Evolutionary conservation across 768 basidiomycete genomes (phyloP).

Genomic region (Amanita polypyramis): DNA sequence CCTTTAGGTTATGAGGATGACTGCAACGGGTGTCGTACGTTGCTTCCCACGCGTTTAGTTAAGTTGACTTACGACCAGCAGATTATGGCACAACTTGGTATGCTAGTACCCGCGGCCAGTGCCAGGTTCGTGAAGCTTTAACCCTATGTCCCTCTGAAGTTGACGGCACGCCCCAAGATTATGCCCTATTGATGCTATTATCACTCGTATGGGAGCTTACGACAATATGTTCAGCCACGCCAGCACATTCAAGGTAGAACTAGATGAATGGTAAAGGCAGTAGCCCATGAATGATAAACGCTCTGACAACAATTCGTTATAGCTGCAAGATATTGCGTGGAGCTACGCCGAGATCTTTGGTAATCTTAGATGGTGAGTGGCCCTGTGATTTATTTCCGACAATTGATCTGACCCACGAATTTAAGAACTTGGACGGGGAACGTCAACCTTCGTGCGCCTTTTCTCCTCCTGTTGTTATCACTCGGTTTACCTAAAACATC

Average conservation of each 20-base stretch:
- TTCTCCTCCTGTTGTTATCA: neutral
- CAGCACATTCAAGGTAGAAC: conserved; percentile 96
- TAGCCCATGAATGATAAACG: neutral
- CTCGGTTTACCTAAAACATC: conserved; percentile 6
- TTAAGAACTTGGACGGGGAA: conserved; percentile 87
- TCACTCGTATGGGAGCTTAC: conserved; percentile 97
- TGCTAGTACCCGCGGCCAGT: conserved; percentile 80
- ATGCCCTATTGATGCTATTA: conserved; percentile 83
- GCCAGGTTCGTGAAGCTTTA: conserved; percentile 47
- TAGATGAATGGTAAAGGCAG: conserved; percentile 79
- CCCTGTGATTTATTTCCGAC: neutral
- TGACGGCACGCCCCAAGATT: conserved; percentile 34
- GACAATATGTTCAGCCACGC: conserved; percentile 94
- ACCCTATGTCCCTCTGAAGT: neutral
- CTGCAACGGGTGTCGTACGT: conserved; percentile 79
- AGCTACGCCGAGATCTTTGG: conserved; percentile 87
- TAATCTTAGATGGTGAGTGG: conserved; percentile 85
- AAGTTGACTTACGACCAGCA: conserved; percentile 15
- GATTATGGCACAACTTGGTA: conserved; percentile 94
- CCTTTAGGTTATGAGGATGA: conserved; percentile 81
- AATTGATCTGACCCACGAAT: conserved; percentile 9
- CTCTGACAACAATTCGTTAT: neutral
- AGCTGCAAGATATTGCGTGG: conserved; percentile 91
- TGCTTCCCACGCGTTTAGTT: neutral
- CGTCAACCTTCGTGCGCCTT: conserved; percentile 71